These are phyloP conservation scores for Hibiscus syriacus DNA, from an alignment of 345 rosid genomes.

Conservation along the genomic window DNA sequence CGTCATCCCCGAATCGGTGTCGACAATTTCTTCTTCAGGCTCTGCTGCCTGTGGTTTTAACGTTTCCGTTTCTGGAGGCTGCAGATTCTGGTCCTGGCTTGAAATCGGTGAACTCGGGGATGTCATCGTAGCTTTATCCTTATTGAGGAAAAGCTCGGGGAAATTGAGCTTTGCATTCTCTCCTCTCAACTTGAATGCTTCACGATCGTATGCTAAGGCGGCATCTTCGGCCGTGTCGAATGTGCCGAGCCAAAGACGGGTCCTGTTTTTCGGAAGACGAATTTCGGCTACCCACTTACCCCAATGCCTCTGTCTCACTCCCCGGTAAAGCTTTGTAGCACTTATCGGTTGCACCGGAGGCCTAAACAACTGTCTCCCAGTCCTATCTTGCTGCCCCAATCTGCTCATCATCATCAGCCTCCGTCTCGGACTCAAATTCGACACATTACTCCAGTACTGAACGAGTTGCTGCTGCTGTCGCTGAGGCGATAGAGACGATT, in stretches of 20 bases:
- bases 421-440: conserved; percentile 54
- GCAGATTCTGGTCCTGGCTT: conserved; percentile 2
- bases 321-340: conserved; percentile 77
- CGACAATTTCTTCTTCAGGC: conserved; percentile 21
- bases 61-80: conserved; percentile 8
- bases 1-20: conserved; percentile 24
- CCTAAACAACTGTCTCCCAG: conserved; percentile 41
- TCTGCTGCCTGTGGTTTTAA: not conserved
- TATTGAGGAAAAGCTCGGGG: conserved; percentile 70
- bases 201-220: conserved; percentile 85
- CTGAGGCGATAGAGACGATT: conserved; percentile 27
- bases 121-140: conserved; percentile 29
- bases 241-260: conserved; percentile 94
- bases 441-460: conserved; percentile 52
- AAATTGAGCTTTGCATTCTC: conserved; percentile 87
- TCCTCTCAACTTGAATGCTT: conserved; percentile 82
- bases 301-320: conserved; percentile 96
- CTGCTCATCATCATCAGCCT: conserved; percentile 74
- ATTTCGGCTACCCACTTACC: conserved; percentile 99
- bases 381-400: conserved; percentile 39
- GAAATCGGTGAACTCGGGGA: conserved; percentile 16
- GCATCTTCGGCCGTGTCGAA: conserved; percentile 91
- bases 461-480: conserved; percentile 26
- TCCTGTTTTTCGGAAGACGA: conserved; percentile 84
- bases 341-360: conserved; percentile 57